Percentiles rank a stretch among this genome's conserved stretches.
These are phyloP conservation scores for Pythium rishiriense DNA, from an alignment of 352 stramenopile species.

Conservation along the genomic window DNA sequence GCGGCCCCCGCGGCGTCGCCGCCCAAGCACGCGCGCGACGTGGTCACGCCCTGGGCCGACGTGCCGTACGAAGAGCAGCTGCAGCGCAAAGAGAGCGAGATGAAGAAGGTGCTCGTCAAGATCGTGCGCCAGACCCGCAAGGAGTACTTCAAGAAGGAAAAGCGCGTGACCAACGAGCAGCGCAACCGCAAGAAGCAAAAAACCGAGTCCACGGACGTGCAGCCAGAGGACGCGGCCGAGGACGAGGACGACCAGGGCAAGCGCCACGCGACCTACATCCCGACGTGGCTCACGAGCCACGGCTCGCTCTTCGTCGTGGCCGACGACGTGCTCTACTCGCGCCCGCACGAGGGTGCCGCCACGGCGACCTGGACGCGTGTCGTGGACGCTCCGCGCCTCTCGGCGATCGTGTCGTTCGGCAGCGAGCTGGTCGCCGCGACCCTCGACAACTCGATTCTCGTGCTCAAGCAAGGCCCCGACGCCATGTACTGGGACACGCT, in stretches of 20 bases:
- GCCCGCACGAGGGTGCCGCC: conserved; percentile 51
- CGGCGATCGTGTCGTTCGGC: conserved; percentile 74
- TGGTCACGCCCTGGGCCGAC: conserved; percentile 81
- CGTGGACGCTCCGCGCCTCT: conserved; percentile 42
- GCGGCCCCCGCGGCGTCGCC: neutral
- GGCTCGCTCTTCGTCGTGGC: conserved; percentile 73
- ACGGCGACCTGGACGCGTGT: conserved; percentile 44
- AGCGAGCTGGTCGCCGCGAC: conserved; percentile 67
- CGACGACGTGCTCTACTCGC: conserved; percentile 56
- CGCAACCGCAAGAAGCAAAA: conserved; percentile 69
- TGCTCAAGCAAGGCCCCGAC: conserved; percentile 42
- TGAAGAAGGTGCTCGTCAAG: conserved; percentile 90
- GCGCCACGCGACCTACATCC: conserved; percentile 42
- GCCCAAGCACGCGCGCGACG: conserved; percentile 59
- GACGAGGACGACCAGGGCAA: conserved; percentile 14
- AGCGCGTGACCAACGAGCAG: conserved; percentile 57
- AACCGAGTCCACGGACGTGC: too few species aligned
- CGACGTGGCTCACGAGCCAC: conserved; percentile 74
- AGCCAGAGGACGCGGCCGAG: conserved; percentile 16
- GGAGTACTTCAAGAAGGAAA: conserved; percentile 88
- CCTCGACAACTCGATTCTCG: conserved; percentile 52
- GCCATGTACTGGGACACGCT: conserved; percentile 51
- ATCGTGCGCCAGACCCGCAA: conserved; percentile 83
- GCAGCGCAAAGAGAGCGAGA: conserved; percentile 83
- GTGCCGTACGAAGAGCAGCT: conserved; percentile 83